phyloP scores from a whole-genome alignment of 306 rosid species.

The Trifolium fragiferum region DNA sequence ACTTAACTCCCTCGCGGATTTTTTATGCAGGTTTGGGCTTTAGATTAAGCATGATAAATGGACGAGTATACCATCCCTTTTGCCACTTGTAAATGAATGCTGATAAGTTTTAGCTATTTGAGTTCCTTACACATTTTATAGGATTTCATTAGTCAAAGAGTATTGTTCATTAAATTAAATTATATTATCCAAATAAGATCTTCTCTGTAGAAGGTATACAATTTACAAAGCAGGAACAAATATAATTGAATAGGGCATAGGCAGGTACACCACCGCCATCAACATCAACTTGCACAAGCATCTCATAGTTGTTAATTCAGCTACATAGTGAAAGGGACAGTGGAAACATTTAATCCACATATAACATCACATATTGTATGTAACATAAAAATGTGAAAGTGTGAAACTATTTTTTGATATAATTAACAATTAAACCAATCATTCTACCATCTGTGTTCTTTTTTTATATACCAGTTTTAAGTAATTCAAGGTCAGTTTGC shows the following conservation, averaged over 20 bases:
- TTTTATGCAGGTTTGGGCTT: slow-evolving; percentile 74
- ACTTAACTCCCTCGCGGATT: slow-evolving; percentile 1
- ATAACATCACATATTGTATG: not conserved
- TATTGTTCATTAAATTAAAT: slow-evolving; percentile 32
- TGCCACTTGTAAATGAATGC: slow-evolving; percentile 41
- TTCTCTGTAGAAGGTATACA: slow-evolving; percentile 10
- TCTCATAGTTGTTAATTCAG: slow-evolving; percentile 7
- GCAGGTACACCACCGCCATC: not conserved
- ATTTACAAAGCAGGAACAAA: slow-evolving; percentile 31
- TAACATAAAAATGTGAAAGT: not conserved
- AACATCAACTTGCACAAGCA: slow-evolving; percentile 32
- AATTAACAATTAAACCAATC: not conserved
- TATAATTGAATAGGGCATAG: not conserved
- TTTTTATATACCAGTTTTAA: not conserved
- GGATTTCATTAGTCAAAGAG: slow-evolving; percentile 36
- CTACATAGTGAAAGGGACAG: slow-evolving; percentile 9
- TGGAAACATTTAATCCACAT: slow-evolving; percentile 7
- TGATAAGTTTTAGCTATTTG: slow-evolving; percentile 24
- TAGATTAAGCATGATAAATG: slow-evolving; percentile 51
- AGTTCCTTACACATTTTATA: slow-evolving; percentile 29
- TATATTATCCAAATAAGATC: slow-evolving; percentile 32
- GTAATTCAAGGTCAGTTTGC: not conserved
- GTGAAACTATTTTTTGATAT: not conserved
- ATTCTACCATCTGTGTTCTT: not conserved
- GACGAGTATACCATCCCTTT: slow-evolving; percentile 32